Evolutionary conservation across 169 alveolate genomes (phyloP), one percentile per base, ranked within the genome.

Genomic region (Toxoplasma gondii): DNA sequence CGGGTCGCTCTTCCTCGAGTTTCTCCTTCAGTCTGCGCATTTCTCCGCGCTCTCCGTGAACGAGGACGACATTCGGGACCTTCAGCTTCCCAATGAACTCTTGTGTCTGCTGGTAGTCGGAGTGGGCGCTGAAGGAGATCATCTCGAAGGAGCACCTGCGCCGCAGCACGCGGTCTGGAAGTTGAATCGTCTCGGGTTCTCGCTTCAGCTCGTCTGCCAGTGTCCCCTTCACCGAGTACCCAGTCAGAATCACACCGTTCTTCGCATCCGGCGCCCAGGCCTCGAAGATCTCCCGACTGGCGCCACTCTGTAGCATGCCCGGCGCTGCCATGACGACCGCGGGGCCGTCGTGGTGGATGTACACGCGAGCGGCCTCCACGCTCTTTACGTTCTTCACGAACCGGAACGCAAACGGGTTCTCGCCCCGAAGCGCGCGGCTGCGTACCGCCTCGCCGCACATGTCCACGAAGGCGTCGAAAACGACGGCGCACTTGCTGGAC

Each of bases 291-390:
- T 98, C 99, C 94, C 99, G 96, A 41, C 99, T 98, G 49, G 99
- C 98, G 2, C 99, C 99, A 93, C 98, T 98, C 96, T 99, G 99
- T 19, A 99, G 97, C 99, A 99, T 99, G 16, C 97, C 99, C 31
- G 99, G 99, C 45, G 99, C 98, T 1, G 99, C 99, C 99, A 99
- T 98, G n/a, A 99, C 98, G 24, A 99, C 99, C 86, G 99, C 97
- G 19, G 99, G 99, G 54, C 96, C 93, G 39, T 93, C 97, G 87
- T 49, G 80, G 54, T 92, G 94, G 91, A 97, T 39, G 88, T 88
- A n/a, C 88, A 87, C 88, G 88, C 94, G 90, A 92, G 96, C 81
- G 83, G 95, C 0, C 81, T 80, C 81, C 34, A 87, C 38, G 82
- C 90, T 58, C 29, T 87, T 31, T 24, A 92, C 45, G 17, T 44